Base-by-base conservation (phyloP, 2,329 filamentous ascomycete genomes). In the Fusarium begoniae region DNA sequence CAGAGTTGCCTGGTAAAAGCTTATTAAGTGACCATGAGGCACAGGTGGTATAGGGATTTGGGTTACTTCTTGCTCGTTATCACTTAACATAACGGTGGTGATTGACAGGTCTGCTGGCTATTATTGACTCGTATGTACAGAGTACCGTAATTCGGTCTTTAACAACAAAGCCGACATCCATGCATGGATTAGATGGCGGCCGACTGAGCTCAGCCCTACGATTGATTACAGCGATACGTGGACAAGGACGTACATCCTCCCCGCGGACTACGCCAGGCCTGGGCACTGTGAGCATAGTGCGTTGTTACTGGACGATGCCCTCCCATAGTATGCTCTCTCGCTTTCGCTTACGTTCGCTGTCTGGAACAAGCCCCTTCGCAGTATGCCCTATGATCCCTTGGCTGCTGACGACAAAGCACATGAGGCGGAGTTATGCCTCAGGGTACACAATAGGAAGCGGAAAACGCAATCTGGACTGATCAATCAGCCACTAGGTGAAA, bases 171-270 rank as follows among this genome's bases (percentile, higher is more conserved):
- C 48, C 70, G 68, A 73, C 59, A 64, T 38, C 48, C 55, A 43
- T 60, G 48, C 20, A 26, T n/a, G 20, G 56, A 26, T 47, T 40
- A 41, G n/a, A 50, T 53, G 55, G 65, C 70, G 70, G 73, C 68
- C 60, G 67, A 69, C 66, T 58, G 55, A 74, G 53, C 73, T 76
- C 74, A 76, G 74, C 74, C 74, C 73, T 76, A 76, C 62, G 35
- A 68, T 54, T 37, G 57, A 58, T 57, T 54, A 58, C 55, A 58
- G 30, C 22, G 26, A 73, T 56, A 58, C 53, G 72, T 72, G 53
- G 65, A 48, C 62, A 56, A 57, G 61, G 65, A 66, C 65, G 70
- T 53, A 70, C 60, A 66, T 48, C 59, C 59, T 63, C 55, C 20
- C 51, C 51, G 22, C 37, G 63, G 59, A 51, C 56, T 69, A 38